phyloP scores from a whole-genome alignment of 2,329 filamentous ascomycete genomes.

The Aspergillus caelatus region DNA sequence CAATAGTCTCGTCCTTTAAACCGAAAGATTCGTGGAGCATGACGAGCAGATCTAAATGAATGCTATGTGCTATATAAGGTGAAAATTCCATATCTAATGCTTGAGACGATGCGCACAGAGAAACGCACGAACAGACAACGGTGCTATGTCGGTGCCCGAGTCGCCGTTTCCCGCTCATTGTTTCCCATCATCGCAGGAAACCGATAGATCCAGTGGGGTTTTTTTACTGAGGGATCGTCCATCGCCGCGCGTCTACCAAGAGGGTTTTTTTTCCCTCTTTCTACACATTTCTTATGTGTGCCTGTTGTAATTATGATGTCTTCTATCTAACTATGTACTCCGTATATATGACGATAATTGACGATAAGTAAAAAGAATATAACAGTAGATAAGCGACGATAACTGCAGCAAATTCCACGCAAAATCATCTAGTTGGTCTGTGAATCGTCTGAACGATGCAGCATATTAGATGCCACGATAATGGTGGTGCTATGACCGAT shows the following conservation, averaged over 20 bases:
- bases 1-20: neutral
- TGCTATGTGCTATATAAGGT: neutral
- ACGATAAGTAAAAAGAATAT: neutral
- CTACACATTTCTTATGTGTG: neutral
- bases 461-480: neutral
- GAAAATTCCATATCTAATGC: neutral
- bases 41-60: neutral
- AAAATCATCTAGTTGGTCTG: neutral
- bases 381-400: neutral
- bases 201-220: slow-evolving; percentile 14
- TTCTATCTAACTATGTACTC: neutral
- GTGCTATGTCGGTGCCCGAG: neutral
- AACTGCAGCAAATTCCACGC: neutral
- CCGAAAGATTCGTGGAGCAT: neutral
- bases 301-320: neutral
- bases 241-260: slow-evolving; percentile 22
- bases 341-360: no score
- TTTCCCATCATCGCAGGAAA: slow-evolving; percentile 12
- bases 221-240: slow-evolving; percentile 22
- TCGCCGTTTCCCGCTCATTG: slow-evolving; percentile 1
- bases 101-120: neutral
- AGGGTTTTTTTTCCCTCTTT: neutral
- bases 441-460: neutral
- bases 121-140: neutral
- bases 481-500: neutral